Conservation (phyloP, 2,329 filamentous ascomycete species). For the Fusarium paranaense region DNA sequence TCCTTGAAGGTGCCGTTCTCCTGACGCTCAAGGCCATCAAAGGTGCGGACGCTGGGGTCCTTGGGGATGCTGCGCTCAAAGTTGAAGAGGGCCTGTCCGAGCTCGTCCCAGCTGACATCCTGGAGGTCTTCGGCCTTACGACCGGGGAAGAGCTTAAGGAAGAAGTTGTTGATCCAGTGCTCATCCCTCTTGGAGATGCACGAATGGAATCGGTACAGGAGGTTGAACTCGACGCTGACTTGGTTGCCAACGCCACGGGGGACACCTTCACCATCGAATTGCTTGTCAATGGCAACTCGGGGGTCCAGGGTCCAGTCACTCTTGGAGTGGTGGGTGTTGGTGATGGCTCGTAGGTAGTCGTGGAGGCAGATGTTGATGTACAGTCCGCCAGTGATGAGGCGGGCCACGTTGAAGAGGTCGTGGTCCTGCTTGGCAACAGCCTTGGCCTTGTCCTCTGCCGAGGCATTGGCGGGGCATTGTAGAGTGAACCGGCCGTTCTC, state of each 20-base stretch:
- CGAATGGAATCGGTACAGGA: conserved; percentile 75
- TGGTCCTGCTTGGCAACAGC: conserved; percentile 59
- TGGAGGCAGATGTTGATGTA: conserved; percentile 68
- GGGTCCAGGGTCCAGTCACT: conserved; percentile 74
- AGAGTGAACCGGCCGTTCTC: conserved; percentile 69
- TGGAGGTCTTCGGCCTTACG: conserved; percentile 55
- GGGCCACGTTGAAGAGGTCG: conserved; percentile 65
- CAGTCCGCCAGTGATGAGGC: conserved; percentile 60
- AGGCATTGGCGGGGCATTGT: conserved; percentile 12
- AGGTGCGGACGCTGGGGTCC: conserved; percentile 61
- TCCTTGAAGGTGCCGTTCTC: conserved; percentile 66
- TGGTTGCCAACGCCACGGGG: conserved; percentile 72
- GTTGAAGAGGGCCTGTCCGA: conserved; percentile 30
- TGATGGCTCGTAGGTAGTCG: conserved; percentile 72
- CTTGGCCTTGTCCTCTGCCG: conserved; percentile 45
- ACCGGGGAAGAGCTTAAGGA: conserved; percentile 47
- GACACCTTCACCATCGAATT: conserved; percentile 58
- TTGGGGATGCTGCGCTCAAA: conserved; percentile 36
- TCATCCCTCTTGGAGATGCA: conserved; percentile 71
- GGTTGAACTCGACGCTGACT: conserved; percentile 75
- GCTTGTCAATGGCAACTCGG: conserved; percentile 64
- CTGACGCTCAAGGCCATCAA: conserved; percentile 60
- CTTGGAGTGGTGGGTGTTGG: conserved; percentile 69
- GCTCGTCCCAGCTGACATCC: conserved; percentile 38
- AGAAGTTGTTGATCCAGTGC: conserved; percentile 69